These are phyloP conservation scores for Citrus trifoliata DNA, from an alignment of 345 rosid genomes.

Conservation along the genomic window DNA sequence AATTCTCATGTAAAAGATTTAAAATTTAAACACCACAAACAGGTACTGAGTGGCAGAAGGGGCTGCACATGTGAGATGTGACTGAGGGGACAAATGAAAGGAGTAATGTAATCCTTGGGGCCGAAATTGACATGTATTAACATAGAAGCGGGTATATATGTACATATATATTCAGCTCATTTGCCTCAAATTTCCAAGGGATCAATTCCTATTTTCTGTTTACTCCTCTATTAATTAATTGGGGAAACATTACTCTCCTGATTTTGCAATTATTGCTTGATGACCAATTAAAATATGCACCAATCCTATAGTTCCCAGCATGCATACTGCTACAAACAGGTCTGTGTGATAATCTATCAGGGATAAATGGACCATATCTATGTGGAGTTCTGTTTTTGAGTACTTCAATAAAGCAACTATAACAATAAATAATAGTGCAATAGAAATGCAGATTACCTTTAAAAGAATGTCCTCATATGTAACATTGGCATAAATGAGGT, in stretches of 20 bases:
- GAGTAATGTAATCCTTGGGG: not conserved
- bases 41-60: not conserved
- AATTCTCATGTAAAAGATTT: not conserved
- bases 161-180: not conserved
- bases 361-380: not conserved
- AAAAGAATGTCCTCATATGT: constrained; percentile 87
- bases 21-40: not conserved
- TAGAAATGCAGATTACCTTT: constrained; percentile 48
- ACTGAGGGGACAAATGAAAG: not conserved
- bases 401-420: not conserved
- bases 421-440: not conserved
- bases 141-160: not conserved
- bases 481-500: constrained; percentile 92
- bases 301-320: not conserved
- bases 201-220: not conserved
- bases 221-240: not conserved
- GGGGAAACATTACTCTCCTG: not conserved
- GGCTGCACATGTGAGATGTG: not conserved
- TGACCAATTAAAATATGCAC: not conserved
- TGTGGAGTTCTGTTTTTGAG: not conserved
- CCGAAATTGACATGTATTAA: not conserved
- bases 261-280: not conserved
- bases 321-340: not conserved
- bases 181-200: not conserved
- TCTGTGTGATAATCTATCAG: not conserved